phyloP scores from a whole-genome alignment of 225 moss, liverwort and hornwort species.

The Pleurozium schreberi region DNA sequence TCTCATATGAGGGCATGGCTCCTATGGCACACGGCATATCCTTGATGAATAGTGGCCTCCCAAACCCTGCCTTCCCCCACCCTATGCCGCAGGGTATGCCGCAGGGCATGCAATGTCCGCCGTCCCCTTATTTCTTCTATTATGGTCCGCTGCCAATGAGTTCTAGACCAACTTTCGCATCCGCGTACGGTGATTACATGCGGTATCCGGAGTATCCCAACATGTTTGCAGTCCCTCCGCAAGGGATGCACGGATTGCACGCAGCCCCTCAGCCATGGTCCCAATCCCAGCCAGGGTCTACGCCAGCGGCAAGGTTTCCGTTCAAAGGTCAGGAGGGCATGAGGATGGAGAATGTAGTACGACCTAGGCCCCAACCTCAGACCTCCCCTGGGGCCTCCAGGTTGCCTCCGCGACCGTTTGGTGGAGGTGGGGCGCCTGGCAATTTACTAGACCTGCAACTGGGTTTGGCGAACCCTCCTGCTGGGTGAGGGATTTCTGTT shows the following conservation, averaged over 20 bases:
- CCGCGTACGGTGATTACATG: constrained; percentile 21
- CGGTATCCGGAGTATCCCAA: constrained; percentile 21
- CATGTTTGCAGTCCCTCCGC: constrained; percentile 28
- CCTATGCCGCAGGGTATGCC: constrained; percentile 29
- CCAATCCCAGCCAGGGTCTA: background rate
- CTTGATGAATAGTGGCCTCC: constrained; percentile 11
- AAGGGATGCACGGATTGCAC: constrained; percentile 27
- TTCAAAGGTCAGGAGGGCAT: background rate
- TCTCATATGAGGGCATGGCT: constrained; percentile 25
- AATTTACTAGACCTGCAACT: constrained; percentile 62
- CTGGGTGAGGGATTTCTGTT: constrained; percentile 2
- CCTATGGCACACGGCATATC: constrained; percentile 39
- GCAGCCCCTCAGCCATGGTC: constrained; percentile 15
- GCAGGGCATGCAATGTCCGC: constrained; percentile 43
- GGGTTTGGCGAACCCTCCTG: constrained; percentile 44
- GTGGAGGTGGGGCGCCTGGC: constrained; percentile 7
- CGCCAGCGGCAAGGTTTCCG: background rate
- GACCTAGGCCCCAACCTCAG: constrained; percentile 12
- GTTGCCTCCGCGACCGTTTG: constrained; percentile 8
- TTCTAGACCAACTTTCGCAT: constrained; percentile 28
- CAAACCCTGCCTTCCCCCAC: constrained; percentile 15
- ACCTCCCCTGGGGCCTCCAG: background rate
- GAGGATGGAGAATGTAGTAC: constrained; percentile 9
- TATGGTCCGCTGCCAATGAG: constrained; percentile 42
- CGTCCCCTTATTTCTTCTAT: constrained; percentile 37